Base-by-base conservation (phyloP, 768 basidiomycete genomes). In the Boletus speciosus region DNA sequence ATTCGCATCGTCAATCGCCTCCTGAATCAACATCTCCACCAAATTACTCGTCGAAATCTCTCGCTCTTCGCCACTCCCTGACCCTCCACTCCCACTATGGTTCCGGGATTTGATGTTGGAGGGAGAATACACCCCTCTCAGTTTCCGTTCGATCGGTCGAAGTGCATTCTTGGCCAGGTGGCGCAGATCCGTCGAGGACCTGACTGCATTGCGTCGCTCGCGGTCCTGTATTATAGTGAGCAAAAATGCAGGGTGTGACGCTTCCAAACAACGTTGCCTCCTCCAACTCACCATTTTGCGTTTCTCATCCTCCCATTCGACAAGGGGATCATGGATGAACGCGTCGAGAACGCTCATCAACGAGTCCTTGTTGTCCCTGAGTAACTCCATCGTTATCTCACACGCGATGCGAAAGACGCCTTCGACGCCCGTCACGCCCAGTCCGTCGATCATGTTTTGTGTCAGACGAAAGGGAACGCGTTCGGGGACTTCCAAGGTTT, bases 321-420 rank as follows among this genome's bases (percentile, higher is more conserved):
- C 88, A 3, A 99, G 79, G 1, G 97, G 97, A 69, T 99, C 97
- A 62, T 98, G 96, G 31, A 95, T 84, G 68, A 98, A 98, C 1
- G 97, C 92, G 65, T 98, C 96, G 37, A 99, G 80, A 0, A 98
- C 92, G 67, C 86, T 95, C 88, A 94, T 93, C 51, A 99, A 75
- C 39, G 86, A 87, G 66, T 98, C 94, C 69, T 86, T 90, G 77
- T 98, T 94, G 58, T 88, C 83, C 31, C 93, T 84, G 25, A 99
- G 78, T 36, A 97, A 72, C 55, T 87, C 81, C 76, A 99, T 78
- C 3, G 93, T 90, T 54, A 96, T 83, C 73, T 98, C 94, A 64
- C 91, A 93, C 0, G 94, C 85, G 46, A 86, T 87, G 19, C 97
- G 87, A 74, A 89, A 98, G 37, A 90, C 88, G 36, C 96, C 96